phyloP scores from a whole-genome alignment of 768 basidiomycete genomes.

The Gloeostereum incarnatum region DNA sequence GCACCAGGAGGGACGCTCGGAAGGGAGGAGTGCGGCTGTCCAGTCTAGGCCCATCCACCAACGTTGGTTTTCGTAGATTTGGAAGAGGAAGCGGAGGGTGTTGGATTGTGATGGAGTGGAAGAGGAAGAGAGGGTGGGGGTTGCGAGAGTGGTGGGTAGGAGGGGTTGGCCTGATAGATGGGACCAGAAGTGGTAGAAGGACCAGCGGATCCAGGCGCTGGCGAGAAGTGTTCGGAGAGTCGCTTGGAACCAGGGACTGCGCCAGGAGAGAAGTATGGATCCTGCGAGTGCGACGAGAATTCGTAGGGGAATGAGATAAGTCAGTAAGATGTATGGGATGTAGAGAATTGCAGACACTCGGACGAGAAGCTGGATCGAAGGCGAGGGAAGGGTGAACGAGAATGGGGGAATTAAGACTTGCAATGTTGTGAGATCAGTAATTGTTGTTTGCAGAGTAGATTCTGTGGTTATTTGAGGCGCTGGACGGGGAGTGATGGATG shows the following conservation, averaged over 20 bases:
- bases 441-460: conserved; percentile 35
- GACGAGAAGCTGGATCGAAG: conserved; percentile 27
- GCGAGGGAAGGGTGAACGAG: conserved; percentile 18
- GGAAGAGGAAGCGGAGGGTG: conserved; percentile 72
- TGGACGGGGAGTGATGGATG: conserved; percentile 11
- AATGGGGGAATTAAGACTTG: conserved; percentile 44
- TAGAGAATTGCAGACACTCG: conserved; percentile 50
- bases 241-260: conserved; percentile 57
- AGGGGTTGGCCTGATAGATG: conserved; percentile 42
- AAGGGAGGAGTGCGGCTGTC: conserved; percentile 86
- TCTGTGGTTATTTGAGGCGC: conserved; percentile 39
- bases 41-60: conserved; percentile 99
- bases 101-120: conserved; percentile 24
- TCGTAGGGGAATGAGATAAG: conserved; percentile 51
- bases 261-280: conserved; percentile 48
- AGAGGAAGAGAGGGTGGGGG: conserved; percentile 17
- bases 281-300: conserved; percentile 53
- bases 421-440: conserved; percentile 61
- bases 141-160: conserved; percentile 20
- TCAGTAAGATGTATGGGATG: conserved; percentile 58
- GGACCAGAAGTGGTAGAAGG: conserved; percentile 40
- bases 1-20: conserved; percentile 88
- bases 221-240: conserved; percentile 48
- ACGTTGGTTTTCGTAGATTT: conserved; percentile 89
- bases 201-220: conserved; percentile 63